Evolutionary conservation across 805 yeast genomes (phyloP).

Genomic region (Jamesozyma rosinii): DNA sequence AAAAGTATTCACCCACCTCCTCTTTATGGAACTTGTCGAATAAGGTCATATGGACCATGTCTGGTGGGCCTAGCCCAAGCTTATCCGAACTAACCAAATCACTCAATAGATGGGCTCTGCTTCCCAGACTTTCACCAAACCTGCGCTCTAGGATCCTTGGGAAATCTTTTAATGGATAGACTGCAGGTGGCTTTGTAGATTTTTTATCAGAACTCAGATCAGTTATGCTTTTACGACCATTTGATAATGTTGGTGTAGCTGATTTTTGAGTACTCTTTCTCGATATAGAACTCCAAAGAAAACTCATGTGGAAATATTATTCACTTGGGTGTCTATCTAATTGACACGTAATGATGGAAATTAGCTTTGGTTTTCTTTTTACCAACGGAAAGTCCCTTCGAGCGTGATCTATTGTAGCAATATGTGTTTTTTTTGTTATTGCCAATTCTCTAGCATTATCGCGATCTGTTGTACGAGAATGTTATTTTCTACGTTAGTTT

Average conservation of each 20-base stretch:
- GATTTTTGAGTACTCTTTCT: constrained; percentile 1
- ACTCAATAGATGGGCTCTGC: constrained; percentile 17
- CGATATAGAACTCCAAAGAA: constrained; percentile 8
- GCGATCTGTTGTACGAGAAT: no score
- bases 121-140: constrained; percentile 28
- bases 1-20: constrained; percentile 45
- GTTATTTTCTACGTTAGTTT: no score
- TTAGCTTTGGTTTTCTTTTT: no score
- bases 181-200: neutral
- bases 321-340: no score
- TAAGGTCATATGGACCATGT: constrained; percentile 42
- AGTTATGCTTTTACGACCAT: neutral
- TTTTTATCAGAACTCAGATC: neutral
- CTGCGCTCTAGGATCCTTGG: constrained; percentile 24
- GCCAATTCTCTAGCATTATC: no score
- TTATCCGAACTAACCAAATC: constrained; percentile 12
- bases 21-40: constrained; percentile 34
- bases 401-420: no score
- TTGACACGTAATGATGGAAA: no score
- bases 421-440: no score
- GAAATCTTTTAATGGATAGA: constrained; percentile 11
- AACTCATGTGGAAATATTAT: no score
- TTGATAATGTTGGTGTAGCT: neutral
- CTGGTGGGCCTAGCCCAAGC: constrained; percentile 64
- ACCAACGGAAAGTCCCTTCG: no score